Percentiles rank a stretch among this genome's conserved stretches.
Evolutionary conservation across 2,329 filamentous ascomycete genomes (phyloP).

Genomic region (Calonectria leucothoes): DNA sequence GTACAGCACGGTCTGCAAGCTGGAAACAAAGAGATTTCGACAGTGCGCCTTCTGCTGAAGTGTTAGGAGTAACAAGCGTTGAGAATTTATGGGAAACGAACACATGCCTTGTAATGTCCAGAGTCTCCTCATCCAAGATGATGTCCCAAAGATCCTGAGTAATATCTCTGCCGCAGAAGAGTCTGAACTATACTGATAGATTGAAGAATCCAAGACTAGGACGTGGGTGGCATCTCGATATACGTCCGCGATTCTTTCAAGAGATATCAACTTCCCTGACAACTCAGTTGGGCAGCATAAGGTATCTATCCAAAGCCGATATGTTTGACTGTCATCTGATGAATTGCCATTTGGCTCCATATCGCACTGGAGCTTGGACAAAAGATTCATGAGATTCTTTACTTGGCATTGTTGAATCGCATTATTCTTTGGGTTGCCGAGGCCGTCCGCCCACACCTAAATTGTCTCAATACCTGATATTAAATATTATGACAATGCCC

Average conservation of each 20-base stretch:
- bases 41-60: neutral
- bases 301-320: neutral
- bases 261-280: neutral
- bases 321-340: neutral
- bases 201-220: neutral
- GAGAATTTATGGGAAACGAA: no score
- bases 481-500: neutral
- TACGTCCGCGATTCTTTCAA: neutral
- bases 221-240: neutral
- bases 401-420: neutral
- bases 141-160: neutral
- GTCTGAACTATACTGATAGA: neutral
- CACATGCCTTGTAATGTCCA: neutral
- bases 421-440: neutral
- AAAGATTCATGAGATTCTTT: neutral
- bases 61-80: neutral
- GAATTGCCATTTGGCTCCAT: neutral
- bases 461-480: neutral
- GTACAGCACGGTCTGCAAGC: neutral
- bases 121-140: neutral
- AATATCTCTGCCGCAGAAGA: neutral
- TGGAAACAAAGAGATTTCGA: neutral
- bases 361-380: neutral
- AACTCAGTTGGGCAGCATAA: neutral
- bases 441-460: neutral